Base-by-base conservation (phyloP, 495 filamentous ascomycete species). In the Elasticomyces elasticus region DNA sequence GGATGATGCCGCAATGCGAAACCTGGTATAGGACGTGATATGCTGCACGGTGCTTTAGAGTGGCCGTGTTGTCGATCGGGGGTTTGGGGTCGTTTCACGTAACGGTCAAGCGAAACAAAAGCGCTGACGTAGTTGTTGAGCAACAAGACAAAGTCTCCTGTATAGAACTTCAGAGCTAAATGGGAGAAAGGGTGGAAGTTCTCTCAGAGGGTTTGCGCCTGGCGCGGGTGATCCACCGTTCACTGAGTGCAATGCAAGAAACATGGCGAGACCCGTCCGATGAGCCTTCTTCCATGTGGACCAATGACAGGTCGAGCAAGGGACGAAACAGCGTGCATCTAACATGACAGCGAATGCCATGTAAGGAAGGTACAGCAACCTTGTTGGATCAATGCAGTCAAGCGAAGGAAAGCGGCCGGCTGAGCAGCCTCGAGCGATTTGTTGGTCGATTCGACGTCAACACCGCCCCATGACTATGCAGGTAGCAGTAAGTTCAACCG, bases 271-370 rank as follows among this genome's bases (percentile, higher is more conserved):
- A 6, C 7, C 13, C 20, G 20, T 37, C 7, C 42, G 23, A 48
- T 37, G 49, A 43, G 11, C 49, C 33, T 44, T 28, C 9, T 38
- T 2, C 28, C 10, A 4, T 20, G 11, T 27, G 41, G 44, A 23
- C 53, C 46, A 56, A 56, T 51, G 54, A 56, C 45, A 56, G 47
- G 13, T 41, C 19, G 38, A 46, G 55, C 55, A 58, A 58, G 55
- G 55, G 55, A 38, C 37, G 48, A 44, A 46, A 44, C 30, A 10
- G n/a, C n/a, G n/a, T n/a, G n/a, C n/a, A n/a, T n/a, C n/a, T n/a
- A n/a, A 12, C 27, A 26, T 31, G 5, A 23, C 4, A 44, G n/a
- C 27, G 26, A 44, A 38, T 38, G 28, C 45, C 44, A 49, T 49
- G 53, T 50, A 33, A 55, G 51, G 51, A 48, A 20, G 43, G 40